Evolutionary conservation across 75 land plant species (phyloP), one percentile per base, ranked within the genome.

Genomic region (Chamaecyparis obtusa): DNA sequence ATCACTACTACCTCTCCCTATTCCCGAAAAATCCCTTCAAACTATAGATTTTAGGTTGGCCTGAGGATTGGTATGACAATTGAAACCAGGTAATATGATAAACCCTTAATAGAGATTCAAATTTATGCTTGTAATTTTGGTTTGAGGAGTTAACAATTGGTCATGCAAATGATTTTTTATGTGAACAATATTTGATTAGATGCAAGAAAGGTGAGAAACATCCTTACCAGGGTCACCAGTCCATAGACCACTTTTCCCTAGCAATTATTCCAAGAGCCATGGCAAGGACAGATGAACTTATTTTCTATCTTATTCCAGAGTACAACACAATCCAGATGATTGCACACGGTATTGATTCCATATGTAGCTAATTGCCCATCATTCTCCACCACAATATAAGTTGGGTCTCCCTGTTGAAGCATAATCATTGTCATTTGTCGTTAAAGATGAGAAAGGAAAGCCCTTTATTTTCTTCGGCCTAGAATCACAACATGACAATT

Each of bases 281-380:
- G 99, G 94, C 99, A 98, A 1, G 99, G 99, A 88, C 99, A 98
- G 86, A 95, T 94, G 90, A 97, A 98, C 91, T 93, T 98, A 93
- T 97, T 98, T 93, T 97, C 99, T 21, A 96, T 96, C 17, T 56
- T 24, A 90, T 98, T 98, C 93, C 92, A 97, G 30, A 99, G 99
- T n/a, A 98, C 99, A 16, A 98, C 99, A 90, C 99, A 97, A 1
- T 99, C 99, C 83, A 98, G 94, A 81, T 98, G 99, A 37, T 97
- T 97, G 93, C 99, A 98, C 17, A 98, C 99, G 8, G 95, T 99
- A 83, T 98, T 98, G 41, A 98, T 90, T 4, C 97, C 99, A 87
- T 91, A 98, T 7, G 97, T 89, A 86, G 99, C 99, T 56, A 98
- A 94, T 44, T 93, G 93, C 74, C 92, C 91, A 87, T 97, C 97